Conservation (phyloP, 139 green algal genomes). For the Gonium pectorale region DNA sequence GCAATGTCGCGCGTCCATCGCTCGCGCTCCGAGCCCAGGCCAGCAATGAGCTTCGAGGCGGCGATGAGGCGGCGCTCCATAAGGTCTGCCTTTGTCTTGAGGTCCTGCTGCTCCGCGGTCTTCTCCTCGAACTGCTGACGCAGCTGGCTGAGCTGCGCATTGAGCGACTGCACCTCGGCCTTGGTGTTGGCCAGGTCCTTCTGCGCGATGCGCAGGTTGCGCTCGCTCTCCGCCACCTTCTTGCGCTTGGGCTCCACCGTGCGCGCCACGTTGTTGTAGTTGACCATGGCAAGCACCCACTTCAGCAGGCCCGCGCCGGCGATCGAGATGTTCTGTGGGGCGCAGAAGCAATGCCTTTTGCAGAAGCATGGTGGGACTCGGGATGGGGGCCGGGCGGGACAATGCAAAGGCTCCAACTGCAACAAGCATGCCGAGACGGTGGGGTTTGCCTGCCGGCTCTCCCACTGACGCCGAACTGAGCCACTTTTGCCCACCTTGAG, state of each 20-base stretch:
- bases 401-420: no score
- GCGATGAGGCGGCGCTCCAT: constrained; percentile 88
- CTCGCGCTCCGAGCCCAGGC: constrained; percentile 78
- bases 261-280: constrained; percentile 87
- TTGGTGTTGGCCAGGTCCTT: constrained; percentile 84
- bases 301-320: constrained; percentile 78
- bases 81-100: constrained; percentile 79
- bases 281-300: constrained; percentile 92
- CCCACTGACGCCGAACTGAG: no score
- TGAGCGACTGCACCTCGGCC: constrained; percentile 72
- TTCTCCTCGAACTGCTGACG: constrained; percentile 84
- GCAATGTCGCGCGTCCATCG: constrained; percentile 85
- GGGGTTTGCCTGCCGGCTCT: no score
- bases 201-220: constrained; percentile 78
- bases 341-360: no score
- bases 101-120: constrained; percentile 71
- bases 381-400: neutral
- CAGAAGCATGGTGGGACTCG: neutral
- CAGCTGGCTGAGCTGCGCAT: constrained; percentile 71
- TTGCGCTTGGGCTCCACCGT: constrained; percentile 88
- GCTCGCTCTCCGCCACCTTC: constrained; percentile 85
- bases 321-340: constrained; percentile 44
- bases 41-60: constrained; percentile 81
- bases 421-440: no score
- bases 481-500: constrained; percentile 65